phyloP scores from a whole-genome alignment of 1,139 yeast genomes.

The Lodderomyces theae region DNA sequence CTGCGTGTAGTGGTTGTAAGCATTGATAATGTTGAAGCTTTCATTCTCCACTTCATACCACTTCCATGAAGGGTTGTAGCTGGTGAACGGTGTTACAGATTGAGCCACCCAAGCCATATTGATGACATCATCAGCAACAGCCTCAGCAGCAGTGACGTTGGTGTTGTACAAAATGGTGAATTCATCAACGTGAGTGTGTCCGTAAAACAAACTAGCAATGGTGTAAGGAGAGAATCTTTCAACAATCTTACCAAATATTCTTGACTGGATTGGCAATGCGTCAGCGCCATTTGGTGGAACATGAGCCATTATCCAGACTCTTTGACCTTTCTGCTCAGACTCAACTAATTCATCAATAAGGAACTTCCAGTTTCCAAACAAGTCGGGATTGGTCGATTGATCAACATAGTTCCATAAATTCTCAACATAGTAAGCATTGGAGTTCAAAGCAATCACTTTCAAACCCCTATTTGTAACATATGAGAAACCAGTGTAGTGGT shows the following conservation, averaged over 20 bases:
- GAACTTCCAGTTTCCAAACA: slow-evolving; percentile 63
- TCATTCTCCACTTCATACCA: slow-evolving; percentile 66
- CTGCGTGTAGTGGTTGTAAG: slow-evolving; percentile 53
- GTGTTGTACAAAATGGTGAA: slow-evolving; percentile 55
- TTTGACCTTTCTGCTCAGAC: slow-evolving; percentile 53
- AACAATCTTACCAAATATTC: slow-evolving; percentile 54
- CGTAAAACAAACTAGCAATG: slow-evolving; percentile 66
- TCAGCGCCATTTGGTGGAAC: slow-evolving; percentile 57
- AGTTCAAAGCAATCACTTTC: slow-evolving; percentile 61
- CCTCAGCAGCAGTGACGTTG: slow-evolving; percentile 25
- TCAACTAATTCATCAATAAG: slow-evolving; percentile 58
- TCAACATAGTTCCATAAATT: slow-evolving; percentile 64
- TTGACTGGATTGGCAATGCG: slow-evolving; percentile 58
- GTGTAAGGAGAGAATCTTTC: slow-evolving; percentile 68
- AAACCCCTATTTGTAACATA: slow-evolving; percentile 55
- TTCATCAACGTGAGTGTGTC: slow-evolving; percentile 75
- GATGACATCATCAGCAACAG: slow-evolving; percentile 41
- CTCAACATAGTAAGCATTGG: slow-evolving; percentile 63
- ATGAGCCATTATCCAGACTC: slow-evolving; percentile 73
- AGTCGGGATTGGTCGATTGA: slow-evolving; percentile 51
- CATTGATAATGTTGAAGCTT: slow-evolving; percentile 60
- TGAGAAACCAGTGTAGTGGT: slow-evolving; percentile 64
- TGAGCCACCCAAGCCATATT: slow-evolving; percentile 66
- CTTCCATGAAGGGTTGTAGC: slow-evolving; percentile 69
- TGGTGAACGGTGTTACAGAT: slow-evolving; percentile 61